Percentiles rank a stretch among this genome's conserved stretches.
These are phyloP conservation scores for Phoenix roebelenii DNA, from an alignment of 176 grass and related monocot species.

Conservation along the genomic window DNA sequence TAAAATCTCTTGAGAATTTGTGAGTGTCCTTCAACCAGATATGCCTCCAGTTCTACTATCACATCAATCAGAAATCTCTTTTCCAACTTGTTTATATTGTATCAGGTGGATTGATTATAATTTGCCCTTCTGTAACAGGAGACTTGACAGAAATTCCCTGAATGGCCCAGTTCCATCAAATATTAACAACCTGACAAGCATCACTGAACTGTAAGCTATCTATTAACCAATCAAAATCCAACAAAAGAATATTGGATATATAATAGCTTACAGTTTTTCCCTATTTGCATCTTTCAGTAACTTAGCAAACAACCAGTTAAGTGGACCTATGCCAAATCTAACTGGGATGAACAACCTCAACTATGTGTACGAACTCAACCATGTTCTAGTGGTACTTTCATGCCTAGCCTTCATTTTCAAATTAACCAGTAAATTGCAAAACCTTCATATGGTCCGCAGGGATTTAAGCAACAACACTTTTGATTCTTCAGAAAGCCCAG, in stretches of 20 bases:
- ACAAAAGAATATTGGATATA: too few relatives aligned
- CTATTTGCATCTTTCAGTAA: slow-evolving; percentile 41
- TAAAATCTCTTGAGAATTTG: slow-evolving; percentile 62
- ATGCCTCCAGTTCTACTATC: too few relatives aligned
- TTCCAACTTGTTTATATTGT: background rate
- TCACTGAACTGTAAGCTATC: slow-evolving; percentile 70
- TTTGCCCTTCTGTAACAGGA: slow-evolving; percentile 36
- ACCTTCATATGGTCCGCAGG: slow-evolving; percentile 22
- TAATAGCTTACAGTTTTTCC: slow-evolving; percentile 8
- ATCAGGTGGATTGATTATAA: too few relatives aligned
- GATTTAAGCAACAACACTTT: slow-evolving; percentile 96
- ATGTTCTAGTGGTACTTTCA: background rate
- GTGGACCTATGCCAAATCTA: slow-evolving; percentile 61
- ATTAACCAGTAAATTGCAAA: slow-evolving; percentile 3
- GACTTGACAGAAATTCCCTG: slow-evolving; percentile 63
- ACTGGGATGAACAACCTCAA: slow-evolving; percentile 46
- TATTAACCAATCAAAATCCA: too few relatives aligned
- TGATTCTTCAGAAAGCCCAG: slow-evolving; percentile 49
- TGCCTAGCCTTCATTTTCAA: background rate
- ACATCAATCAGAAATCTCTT: too few relatives aligned
- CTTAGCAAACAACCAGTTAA: slow-evolving; percentile 80
- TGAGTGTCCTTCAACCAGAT: slow-evolving; percentile 32
- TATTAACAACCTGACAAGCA: slow-evolving; percentile 56
- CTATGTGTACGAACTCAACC: slow-evolving; percentile 57
- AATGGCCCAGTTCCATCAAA: slow-evolving; percentile 50